Evolutionary conservation across 257 asterid species (phyloP), one percentile per base, ranked within the genome.

Genomic region (Phtheirospermum japonicum): DNA sequence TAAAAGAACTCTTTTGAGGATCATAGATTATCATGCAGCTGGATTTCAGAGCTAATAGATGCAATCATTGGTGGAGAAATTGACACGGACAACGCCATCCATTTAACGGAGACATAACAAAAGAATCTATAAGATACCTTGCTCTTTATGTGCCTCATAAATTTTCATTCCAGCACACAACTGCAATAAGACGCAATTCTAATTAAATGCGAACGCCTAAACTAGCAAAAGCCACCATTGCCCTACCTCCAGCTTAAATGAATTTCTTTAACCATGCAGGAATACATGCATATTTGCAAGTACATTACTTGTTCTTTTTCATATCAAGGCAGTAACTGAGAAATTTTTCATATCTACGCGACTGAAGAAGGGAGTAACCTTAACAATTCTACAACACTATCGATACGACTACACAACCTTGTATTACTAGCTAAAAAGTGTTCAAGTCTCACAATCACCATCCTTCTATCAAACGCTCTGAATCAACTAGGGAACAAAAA

Each of bases 231-330:
- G 49, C 2, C 16, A 23, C 26, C 43, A 45, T 4, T 42, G 16
- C 40, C 40, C 57, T n/a, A 59, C 64, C 36, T 45, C 32, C 14
- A 57, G 66, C 26, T 46, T 34, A 2, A 8, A 52, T 32, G 16
- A 6, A 2, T 9, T 13, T 11, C n/a, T 48, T 9, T 17, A 45
- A 26, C 54, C 43, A 23, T 19, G 0, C 20, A 17, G 30, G 28
- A 34, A 59, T 16, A 32, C 33, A 13, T 7, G 26, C 6, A 40
- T 50, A 30, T 37, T 9, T 31, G 43, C 53, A 30, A n/a, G 42
- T 33, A 34, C 6, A 53, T 9, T 9, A 16, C 30, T 26, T 33
- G 34, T 36, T 59, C 11, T 37, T 2, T 37, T 64, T 9, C n/a
- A 16, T 49, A 34, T 40, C 34, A 48, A 18, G 39, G 63, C 36